Base-by-base conservation (phyloP, 2,329 filamentous ascomycete genomes). In the Dactylellina cionopaga region DNA sequence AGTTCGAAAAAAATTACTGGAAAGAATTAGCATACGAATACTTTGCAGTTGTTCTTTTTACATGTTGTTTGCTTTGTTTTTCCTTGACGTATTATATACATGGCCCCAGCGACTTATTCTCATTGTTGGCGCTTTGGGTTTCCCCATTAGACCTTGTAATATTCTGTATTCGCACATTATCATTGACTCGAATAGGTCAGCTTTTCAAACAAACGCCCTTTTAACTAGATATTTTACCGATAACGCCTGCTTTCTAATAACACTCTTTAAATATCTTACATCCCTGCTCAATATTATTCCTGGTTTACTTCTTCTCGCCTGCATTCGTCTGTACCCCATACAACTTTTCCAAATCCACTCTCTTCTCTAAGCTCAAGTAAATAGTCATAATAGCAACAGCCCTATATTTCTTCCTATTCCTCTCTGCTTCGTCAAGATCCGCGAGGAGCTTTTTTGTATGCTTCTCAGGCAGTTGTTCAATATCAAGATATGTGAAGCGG, bases 341-440 rank as follows among this genome's bases (percentile, higher is more conserved):
- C 19, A 64, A 13, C 35, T 59, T 64, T 15, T 71, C 66, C 24
- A 71, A 58, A 51, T 71, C 66, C 5, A 10, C 15, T 2, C 44
- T 46, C 35, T 63, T 63, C 24, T 64, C 56, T 22, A 71, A 47
- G 47, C 58, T 64, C n/a, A 71, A 11, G 29, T 55, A 71, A 25
- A 71, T 64, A 27, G 66, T 71, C 66, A 71, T 64, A 22, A 71
- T 19, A 27, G 66, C 58, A 2, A 71, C 59, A 22, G 66, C 66
- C 35, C 66, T 56, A 17, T 64, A 64, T 37, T 71, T 71, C 24
- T 58, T 71, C 35, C 66, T 49, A 29, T 64, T 71, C 17, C 66
- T 63, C 31, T 71, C 66, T 19, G 66, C 66, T 10, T 63, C 66
- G n/a, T 71, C 66, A 25, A 71, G 46, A 19, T 71, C 66, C 17